Percentiles rank a stretch among this genome's conserved stretches.
These are phyloP conservation scores for Aspergillus baeticus DNA, from an alignment of 495 filamentous ascomycete genomes.

Conservation along the genomic window DNA sequence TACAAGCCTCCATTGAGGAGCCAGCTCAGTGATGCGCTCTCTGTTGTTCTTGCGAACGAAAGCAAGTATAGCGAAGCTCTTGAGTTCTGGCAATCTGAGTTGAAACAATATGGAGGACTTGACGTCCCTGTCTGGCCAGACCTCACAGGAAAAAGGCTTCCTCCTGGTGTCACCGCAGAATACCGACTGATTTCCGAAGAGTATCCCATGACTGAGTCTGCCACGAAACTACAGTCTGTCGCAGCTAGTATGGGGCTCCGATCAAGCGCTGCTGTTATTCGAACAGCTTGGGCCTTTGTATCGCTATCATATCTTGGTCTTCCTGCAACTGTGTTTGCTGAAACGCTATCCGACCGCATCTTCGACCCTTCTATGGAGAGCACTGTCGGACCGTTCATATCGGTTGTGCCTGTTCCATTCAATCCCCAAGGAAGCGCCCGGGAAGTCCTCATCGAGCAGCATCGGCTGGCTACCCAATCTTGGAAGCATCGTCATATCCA, in stretches of 20 bases:
- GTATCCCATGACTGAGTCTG: constrained; percentile 13
- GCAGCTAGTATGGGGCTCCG: constrained; percentile 27
- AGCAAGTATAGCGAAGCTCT: constrained; percentile 15
- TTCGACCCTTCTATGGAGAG: constrained; percentile 24
- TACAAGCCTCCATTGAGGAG: constrained; percentile 21
- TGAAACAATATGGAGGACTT: constrained; percentile 16
- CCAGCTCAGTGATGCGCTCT: constrained; percentile 27
- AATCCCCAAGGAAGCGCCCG: constrained; percentile 18
- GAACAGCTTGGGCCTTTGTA: constrained; percentile 30
- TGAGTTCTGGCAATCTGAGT: constrained; percentile 26
- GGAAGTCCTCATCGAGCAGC: constrained; percentile 24
- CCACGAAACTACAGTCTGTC: constrained; percentile 17
- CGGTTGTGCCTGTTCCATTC: constrained; percentile 34
- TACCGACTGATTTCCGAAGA: constrained; percentile 18
- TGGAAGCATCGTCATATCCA: constrained; percentile 28
- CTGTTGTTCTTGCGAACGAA: constrained; percentile 20
- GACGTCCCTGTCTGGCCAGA: constrained; percentile 33
- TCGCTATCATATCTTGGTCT: constrained; percentile 31
- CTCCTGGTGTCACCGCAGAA: constrained; percentile 15
- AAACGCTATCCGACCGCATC: constrained; percentile 33
- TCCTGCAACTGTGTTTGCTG: constrained; percentile 31
- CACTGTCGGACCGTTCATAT: constrained; percentile 30
- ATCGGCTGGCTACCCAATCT: constrained; percentile 22
- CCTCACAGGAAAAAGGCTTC: constrained; percentile 22
- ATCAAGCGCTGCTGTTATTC: constrained; percentile 31